phyloP scores from a whole-genome alignment of 352 stramenopile genomes.

The Blastocystis sp. region DNA sequence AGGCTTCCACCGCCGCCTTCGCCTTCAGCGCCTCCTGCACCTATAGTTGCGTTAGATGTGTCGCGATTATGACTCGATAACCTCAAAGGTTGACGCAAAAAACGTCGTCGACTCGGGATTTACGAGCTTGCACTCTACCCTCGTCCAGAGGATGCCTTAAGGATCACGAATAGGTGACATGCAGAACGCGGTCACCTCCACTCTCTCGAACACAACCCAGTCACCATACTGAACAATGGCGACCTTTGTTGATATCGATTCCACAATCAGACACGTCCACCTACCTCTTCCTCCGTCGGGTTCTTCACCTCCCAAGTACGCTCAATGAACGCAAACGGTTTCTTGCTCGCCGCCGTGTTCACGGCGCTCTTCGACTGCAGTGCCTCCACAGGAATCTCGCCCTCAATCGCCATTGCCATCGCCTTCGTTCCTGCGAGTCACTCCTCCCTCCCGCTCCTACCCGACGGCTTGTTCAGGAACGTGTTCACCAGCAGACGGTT shows the following conservation, averaged over 20 bases:
- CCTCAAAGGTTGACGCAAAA: conserved; percentile 56
- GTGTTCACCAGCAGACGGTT: conserved; percentile 49
- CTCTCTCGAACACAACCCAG: conserved; percentile 26
- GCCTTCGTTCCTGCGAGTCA: not conserved
- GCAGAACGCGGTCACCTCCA: conserved; percentile 50
- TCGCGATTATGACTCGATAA: conserved; percentile 56
- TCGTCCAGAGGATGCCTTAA: conserved; percentile 56
- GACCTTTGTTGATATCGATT: not conserved
- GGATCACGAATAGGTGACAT: conserved; percentile 49
- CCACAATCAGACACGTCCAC: not conserved
- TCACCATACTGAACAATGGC: not conserved
- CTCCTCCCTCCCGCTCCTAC: not conserved
- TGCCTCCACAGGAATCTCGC: conserved; percentile 11
- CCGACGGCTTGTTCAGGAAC: conserved; percentile 18
- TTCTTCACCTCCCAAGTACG: conserved; percentile 53
- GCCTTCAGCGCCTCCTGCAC: conserved; percentile 42
- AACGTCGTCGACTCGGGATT: conserved; percentile 53
- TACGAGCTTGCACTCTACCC: conserved; percentile 36
- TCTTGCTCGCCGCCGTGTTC: not conserved
- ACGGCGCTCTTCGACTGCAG: not conserved
- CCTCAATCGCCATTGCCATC: conserved; percentile 37
- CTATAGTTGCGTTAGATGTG: conserved; percentile 37
- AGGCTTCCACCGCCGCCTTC: conserved; percentile 2
- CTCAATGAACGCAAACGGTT: conserved; percentile 54
- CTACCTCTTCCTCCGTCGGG: conserved; percentile 54